Conservation (phyloP, 176 grass and related monocot genomes). For the Cocos nucifera region DNA sequence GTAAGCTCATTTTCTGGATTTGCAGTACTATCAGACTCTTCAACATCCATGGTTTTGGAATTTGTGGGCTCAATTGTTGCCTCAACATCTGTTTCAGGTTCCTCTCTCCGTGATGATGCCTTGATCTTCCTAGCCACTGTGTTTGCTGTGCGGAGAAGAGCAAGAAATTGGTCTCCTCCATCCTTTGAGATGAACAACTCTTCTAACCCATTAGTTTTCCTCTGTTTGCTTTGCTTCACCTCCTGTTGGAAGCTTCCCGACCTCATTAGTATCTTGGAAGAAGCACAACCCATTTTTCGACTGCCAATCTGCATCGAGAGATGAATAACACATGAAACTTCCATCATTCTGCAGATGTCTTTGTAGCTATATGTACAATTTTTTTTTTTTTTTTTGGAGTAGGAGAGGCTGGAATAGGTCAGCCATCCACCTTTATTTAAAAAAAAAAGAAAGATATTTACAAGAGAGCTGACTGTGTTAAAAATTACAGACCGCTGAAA, state of each 20-base stretch:
- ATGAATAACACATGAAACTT: no score
- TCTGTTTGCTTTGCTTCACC: slow-evolving; percentile 34
- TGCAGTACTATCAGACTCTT: background rate
- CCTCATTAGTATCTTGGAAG: slow-evolving; percentile 52
- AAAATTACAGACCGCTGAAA: no score
- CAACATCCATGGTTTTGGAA: background rate
- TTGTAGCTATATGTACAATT: no score
- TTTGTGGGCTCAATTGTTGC: background rate
- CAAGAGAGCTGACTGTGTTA: no score
- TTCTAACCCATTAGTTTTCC: slow-evolving; percentile 47
- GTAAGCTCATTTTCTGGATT: background rate
- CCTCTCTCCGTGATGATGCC: background rate
- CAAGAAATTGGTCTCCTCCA: slow-evolving; percentile 45
- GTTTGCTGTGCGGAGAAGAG: slow-evolving; percentile 38
- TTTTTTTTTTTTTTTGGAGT: no score
- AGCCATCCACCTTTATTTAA: no score
- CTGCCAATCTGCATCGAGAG: background rate
- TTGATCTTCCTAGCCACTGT: slow-evolving; percentile 20
- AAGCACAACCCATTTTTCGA: slow-evolving; percentile 63
- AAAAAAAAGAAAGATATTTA: no score
- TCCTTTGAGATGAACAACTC: slow-evolving; percentile 60
- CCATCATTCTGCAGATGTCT: no score
- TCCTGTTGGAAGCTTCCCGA: slow-evolving; percentile 63
- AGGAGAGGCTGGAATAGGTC: no score
- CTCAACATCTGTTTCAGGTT: slow-evolving; percentile 6